Evolutionary conservation across 2,329 filamentous ascomycete genomes (phyloP).

Genomic region (Chaetomium sp.): DNA sequence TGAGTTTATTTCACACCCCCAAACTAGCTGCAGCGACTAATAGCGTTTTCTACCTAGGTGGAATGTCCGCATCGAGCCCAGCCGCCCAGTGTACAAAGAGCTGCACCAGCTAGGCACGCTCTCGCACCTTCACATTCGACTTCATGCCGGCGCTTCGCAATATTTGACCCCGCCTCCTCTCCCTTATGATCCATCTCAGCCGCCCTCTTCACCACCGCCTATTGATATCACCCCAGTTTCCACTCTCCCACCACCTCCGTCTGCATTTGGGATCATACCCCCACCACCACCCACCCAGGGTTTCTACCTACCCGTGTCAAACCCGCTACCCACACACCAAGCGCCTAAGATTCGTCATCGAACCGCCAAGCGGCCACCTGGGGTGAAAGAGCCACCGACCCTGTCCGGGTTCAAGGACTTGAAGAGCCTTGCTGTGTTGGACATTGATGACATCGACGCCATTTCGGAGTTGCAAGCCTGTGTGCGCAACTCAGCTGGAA

Average conservation of each 20-base stretch:
- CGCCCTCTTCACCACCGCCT: constrained; percentile 13
- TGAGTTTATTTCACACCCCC: constrained; percentile 28
- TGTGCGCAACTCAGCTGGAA: constrained; percentile 47
- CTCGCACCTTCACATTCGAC: constrained; percentile 48
- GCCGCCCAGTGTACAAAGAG: constrained; percentile 49
- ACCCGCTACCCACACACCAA: constrained; percentile 29
- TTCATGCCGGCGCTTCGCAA: constrained; percentile 51
- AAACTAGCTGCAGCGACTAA: too few species aligned
- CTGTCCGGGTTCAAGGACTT: constrained; percentile 52
- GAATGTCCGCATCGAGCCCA: constrained; percentile 59
- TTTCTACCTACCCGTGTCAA: constrained; percentile 24
- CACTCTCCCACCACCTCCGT: constrained; percentile 14
- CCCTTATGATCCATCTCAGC: constrained; percentile 27
- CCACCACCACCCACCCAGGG: constrained; percentile 17
- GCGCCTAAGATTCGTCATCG: constrained; percentile 34
- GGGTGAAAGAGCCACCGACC: constrained; percentile 41
- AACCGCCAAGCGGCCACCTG: constrained; percentile 27
- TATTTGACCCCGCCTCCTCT: constrained; percentile 46
- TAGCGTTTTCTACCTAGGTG: constrained; percentile 36
- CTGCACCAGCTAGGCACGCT: constrained; percentile 49
- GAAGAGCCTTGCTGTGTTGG: constrained; percentile 47
- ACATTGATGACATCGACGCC: constrained; percentile 54
- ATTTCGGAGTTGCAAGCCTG: constrained; percentile 50
- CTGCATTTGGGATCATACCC: constrained; percentile 15
- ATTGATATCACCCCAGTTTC: constrained; percentile 21